phyloP scores from a whole-genome alignment of 495 filamentous ascomycete species.

The Daldinia grandis region DNA sequence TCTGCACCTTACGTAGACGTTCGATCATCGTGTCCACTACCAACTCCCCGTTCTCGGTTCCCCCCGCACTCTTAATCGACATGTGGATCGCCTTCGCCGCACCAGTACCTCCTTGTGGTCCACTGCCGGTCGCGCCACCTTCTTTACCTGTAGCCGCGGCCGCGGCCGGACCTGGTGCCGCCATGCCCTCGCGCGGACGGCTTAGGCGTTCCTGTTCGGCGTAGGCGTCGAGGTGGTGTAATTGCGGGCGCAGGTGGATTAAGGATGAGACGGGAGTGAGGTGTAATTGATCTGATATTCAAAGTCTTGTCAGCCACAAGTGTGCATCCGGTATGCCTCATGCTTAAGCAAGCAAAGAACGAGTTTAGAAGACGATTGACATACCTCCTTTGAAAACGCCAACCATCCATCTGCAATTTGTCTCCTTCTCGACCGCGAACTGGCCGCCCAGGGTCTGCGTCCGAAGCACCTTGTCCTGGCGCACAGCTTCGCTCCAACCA shows the following conservation, averaged over 20 bases:
- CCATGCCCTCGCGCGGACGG: conserved; percentile 39
- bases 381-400: conserved; percentile 59
- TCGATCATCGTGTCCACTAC: conserved; percentile 58
- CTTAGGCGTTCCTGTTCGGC: conserved; percentile 54
- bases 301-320: conserved; percentile 8
- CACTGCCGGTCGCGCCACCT: conserved; percentile 16
- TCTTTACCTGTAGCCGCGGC: conserved; percentile 30
- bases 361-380: too few relatives aligned
- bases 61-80: conserved; percentile 58
- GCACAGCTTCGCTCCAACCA: conserved; percentile 56
- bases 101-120: conserved; percentile 10
- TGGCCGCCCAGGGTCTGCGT: conserved; percentile 57
- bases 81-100: conserved; percentile 59
- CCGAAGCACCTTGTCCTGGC: conserved; percentile 54
- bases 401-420: conserved; percentile 54
- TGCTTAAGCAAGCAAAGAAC: too few relatives aligned
- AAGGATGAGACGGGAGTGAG: conserved; percentile 57
- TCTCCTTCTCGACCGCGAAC: conserved; percentile 48
- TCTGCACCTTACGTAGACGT: conserved; percentile 56
- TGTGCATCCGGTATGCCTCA: too few relatives aligned
- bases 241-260: conserved; percentile 56
- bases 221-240: conserved; percentile 58
- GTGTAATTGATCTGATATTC: conserved; percentile 54
- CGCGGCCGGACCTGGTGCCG: conserved; percentile 25
- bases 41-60: conserved; percentile 50